Percentiles rank a stretch among this genome's conserved stretches.
These are phyloP conservation scores for Pseudogymnoascus sp. DNA, from an alignment of 2,329 filamentous ascomycete species.

Conservation along the genomic window DNA sequence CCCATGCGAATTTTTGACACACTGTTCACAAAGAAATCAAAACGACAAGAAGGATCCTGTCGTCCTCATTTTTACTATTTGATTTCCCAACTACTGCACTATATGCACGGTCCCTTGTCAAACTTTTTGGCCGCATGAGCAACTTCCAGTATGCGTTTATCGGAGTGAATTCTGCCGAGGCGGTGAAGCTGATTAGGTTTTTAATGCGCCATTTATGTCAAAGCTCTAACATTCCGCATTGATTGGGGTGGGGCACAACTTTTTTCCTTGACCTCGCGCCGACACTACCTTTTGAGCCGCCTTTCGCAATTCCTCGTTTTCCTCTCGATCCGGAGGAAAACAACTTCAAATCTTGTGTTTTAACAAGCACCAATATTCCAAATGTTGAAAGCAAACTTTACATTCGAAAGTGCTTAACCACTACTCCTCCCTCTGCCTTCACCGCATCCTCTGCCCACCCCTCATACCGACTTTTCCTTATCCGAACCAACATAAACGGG, in stretches of 20 bases:
- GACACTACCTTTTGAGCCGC: conserved; percentile 6
- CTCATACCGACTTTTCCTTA: conserved; percentile 6
- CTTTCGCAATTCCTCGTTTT: conserved; percentile 8
- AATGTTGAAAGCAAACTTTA: conserved; percentile 9
- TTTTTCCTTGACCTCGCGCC: conserved; percentile 9
- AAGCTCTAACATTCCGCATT: conserved; percentile 6
- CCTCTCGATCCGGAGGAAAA: neutral
- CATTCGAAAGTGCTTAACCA: conserved; percentile 12
- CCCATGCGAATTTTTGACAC: neutral
- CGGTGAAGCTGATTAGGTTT: conserved; percentile 7
- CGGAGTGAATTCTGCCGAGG: conserved; percentile 3
- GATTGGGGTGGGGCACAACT: conserved; percentile 9
- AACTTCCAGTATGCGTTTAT: conserved; percentile 1
- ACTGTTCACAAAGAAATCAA: neutral
- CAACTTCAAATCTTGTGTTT: neutral
- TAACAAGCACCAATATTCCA: conserved; percentile 10
- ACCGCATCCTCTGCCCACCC: conserved; percentile 3
- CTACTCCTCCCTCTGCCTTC: conserved; percentile 4
- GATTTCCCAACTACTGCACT: neutral
- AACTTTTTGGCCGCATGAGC: conserved; percentile 4
- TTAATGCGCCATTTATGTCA: conserved; percentile 9
- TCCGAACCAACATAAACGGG: conserved; percentile 5
- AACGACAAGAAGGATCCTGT: neutral
- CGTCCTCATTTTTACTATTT: neutral
- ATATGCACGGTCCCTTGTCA: neutral